Conservation (phyloP, 352 stramenopile genomes). For the Phytophthora cryptogea region DNA sequence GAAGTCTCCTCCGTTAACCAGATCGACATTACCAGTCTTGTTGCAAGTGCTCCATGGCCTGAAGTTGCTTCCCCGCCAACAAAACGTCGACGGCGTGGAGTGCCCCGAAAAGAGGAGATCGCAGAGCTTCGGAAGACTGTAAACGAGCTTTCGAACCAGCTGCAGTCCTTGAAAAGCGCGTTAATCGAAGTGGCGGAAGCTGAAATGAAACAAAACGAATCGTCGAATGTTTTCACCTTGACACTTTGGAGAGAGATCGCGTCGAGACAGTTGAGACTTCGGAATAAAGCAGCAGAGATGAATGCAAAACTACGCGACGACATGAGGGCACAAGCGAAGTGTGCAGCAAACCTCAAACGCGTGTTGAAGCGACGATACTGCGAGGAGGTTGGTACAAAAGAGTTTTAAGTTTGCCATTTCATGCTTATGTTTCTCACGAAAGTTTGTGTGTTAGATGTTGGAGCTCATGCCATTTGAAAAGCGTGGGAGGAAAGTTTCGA, state of each 20-base stretch:
- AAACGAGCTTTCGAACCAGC: neutral
- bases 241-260: constrained; percentile 20
- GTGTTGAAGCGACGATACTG: constrained; percentile 28
- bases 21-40: neutral
- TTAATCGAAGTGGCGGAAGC: neutral
- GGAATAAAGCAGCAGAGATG: constrained; percentile 4
- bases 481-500: neutral
- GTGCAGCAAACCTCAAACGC: constrained; percentile 23
- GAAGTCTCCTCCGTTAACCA: neutral
- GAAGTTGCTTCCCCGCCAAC: neutral
- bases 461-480: constrained; percentile 21
- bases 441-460: constrained; percentile 21
- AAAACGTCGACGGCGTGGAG: constrained; percentile 7
- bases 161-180: constrained; percentile 1
- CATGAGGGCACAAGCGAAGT: constrained; percentile 7
- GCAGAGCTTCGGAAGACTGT: constrained; percentile 3
- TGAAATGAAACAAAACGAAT: neutral
- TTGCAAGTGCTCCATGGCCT: constrained; percentile 7
- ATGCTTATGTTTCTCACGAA: neutral
- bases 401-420: neutral
- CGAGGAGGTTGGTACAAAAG: constrained; percentile 18
- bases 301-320: constrained; percentile 11
- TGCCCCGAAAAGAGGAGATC: constrained; percentile 24
- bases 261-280: constrained; percentile 5
- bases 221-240: neutral